Conservation (phyloP, 495 filamentous ascomycete genomes). For the Daldinia loculata region DNA sequence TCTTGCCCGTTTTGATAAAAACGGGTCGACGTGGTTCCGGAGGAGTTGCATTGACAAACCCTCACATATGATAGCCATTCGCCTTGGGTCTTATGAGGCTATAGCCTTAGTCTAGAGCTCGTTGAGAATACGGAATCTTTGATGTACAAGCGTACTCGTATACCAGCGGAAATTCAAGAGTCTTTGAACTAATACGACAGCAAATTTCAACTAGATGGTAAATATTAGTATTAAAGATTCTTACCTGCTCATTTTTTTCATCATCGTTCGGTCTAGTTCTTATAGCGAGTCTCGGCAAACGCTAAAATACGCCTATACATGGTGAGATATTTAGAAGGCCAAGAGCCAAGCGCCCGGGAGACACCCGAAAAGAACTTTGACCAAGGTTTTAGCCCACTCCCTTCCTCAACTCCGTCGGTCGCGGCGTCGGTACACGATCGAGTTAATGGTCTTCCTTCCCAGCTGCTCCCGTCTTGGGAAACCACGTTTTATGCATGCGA, state of each 20-base stretch:
- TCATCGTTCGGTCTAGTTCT: neutral
- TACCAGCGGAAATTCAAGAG: neutral
- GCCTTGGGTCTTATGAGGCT: too few relatives aligned
- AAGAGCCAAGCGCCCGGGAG: slow-evolving; percentile 13
- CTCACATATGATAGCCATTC: too few relatives aligned
- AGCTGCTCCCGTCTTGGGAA: neutral
- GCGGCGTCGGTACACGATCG: neutral
- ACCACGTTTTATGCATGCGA: slow-evolving; percentile 16
- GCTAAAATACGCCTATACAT: neutral
- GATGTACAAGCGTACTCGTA: slow-evolving; percentile 1
- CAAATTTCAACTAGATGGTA: neutral
- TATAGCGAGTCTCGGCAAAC: slow-evolving; percentile 1
- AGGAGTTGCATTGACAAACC: too few relatives aligned
- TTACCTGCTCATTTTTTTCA: neutral
- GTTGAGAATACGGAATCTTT: neutral
- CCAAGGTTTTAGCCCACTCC: slow-evolving; percentile 5
- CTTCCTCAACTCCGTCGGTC: neutral
- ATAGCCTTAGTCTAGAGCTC: neutral
- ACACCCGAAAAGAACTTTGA: slow-evolving; percentile 4
- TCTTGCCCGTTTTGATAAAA: too few relatives aligned
- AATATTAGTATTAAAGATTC: neutral
- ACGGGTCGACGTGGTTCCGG: too few relatives aligned
- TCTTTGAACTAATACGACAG: neutral
- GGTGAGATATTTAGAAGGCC: neutral
- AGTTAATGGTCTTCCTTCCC: neutral